Evolutionary conservation across 805 yeast genomes (phyloP), one percentile per base, ranked within the genome.

Genomic region (Ogataea thermomethanolica): DNA sequence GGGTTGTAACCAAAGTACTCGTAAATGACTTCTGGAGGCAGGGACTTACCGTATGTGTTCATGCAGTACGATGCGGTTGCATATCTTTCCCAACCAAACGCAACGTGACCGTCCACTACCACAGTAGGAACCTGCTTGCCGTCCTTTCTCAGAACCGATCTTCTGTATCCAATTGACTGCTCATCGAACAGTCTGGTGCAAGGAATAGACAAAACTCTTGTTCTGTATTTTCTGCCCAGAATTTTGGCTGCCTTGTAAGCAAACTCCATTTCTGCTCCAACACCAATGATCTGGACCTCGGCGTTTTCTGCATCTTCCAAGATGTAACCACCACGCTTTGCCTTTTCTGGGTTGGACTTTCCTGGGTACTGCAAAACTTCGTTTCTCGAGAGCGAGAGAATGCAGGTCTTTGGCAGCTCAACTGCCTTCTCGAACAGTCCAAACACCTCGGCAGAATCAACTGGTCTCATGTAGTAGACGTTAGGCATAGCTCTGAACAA

Each of bases 51-150:
- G 66, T 91, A 93, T 69, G 87, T 80, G 79, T 88, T 80, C 63
- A 93, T 76, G 68, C 97, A 96, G 62, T 91, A 87, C 66, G 89
- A 95, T 74, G 87, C 95, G 73, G 95, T 98, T 43, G 97, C 79
- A 73, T 89, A 93, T 70, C 82, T 85, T 58, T 81, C 76, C 99
- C 99, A 93, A 42, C 96, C 96, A 56, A 74, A 71, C 35, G 96
- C 80, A 44, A 95, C 70, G 78, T 88, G 76, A 37, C 87, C 98
- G 78, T 93, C 99, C 52, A 91, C 86, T 41, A 96, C 86, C 66
- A 93, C 54, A 59, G 88, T 81, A 66, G 98, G 98, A 42, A 85
- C 80, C 59, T 91, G 48, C 14, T 39, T 42, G 25, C 55, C 95
- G 64, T 90, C 95, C 64, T 36, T 51, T 47, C 99, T 98, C 70